phyloP scores from a whole-genome alignment of 805 yeast species.

The Candida morakotiae region DNA sequence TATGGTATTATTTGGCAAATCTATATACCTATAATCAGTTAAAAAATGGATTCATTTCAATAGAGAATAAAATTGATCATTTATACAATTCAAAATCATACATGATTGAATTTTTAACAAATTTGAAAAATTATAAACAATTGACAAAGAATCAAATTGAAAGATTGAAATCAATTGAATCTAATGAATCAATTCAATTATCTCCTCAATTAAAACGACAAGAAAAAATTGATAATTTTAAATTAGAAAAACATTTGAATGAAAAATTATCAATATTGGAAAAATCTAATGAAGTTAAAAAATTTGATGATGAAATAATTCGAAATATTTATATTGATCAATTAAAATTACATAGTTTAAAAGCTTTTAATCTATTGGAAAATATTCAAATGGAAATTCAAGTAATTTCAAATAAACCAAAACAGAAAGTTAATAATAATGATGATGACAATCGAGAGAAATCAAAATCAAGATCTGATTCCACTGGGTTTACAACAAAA shows the following conservation, averaged over 20 bases:
- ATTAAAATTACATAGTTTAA: slow-evolving; percentile 47
- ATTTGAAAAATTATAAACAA: slow-evolving; percentile 38
- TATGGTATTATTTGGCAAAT: slow-evolving; percentile 55
- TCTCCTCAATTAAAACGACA: slow-evolving; percentile 50
- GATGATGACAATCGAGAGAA: neutral
- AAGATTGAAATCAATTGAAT: slow-evolving; percentile 4
- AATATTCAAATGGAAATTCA: slow-evolving; percentile 61
- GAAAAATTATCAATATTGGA: slow-evolving; percentile 39
- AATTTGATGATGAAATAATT: slow-evolving; percentile 60
- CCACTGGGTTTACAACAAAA: slow-evolving; percentile 55
- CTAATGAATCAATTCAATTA: neutral
- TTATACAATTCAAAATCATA: slow-evolving; percentile 33
- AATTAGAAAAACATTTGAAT: slow-evolving; percentile 52
- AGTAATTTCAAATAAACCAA: slow-evolving; percentile 48
- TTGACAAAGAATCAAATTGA: slow-evolving; percentile 12
- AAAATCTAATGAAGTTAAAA: slow-evolving; percentile 14
- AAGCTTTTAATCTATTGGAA: slow-evolving; percentile 55
- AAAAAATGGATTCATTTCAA: slow-evolving; percentile 17
- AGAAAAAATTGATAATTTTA: slow-evolving; percentile 68
- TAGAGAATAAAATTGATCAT: slow-evolving; percentile 23
- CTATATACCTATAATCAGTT: slow-evolving; percentile 15
- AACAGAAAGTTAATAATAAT: too few species aligned
- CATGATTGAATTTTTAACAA: slow-evolving; percentile 43
- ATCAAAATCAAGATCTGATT: slow-evolving; percentile 8
- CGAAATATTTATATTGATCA: slow-evolving; percentile 56